These are phyloP conservation scores for Candolleomyces aberdarensis DNA, from an alignment of 768 basidiomycete genomes.

Conservation along the genomic window DNA sequence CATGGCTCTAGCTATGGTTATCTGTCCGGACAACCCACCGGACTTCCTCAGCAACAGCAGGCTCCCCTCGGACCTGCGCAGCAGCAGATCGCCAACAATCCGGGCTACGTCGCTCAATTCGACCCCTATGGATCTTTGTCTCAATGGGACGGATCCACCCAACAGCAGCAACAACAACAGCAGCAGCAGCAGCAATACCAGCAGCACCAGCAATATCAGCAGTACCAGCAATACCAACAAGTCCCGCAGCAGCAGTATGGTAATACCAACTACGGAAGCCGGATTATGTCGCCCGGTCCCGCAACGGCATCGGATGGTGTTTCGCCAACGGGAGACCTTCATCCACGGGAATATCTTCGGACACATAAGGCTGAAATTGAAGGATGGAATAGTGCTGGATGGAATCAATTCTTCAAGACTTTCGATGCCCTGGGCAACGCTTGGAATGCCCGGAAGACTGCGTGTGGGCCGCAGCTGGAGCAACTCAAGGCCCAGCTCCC, in stretches of 20 bases:
- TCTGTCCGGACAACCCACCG: conserved; percentile 28
- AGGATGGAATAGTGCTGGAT: conserved; percentile 64
- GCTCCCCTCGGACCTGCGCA: conserved; percentile 39
- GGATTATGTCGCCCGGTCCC: conserved; percentile 16
- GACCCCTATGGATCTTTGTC: conserved; percentile 49
- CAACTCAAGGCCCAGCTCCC: conserved; percentile 31
- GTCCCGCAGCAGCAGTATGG: conserved; percentile 11
- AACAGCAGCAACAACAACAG: conserved; percentile 13
- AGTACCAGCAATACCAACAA: conserved; percentile 12
- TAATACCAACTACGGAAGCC: conserved; percentile 8
- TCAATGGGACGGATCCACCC: conserved; percentile 37
- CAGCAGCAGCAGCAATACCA: conserved; percentile 17
- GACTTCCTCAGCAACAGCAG: conserved; percentile 24
- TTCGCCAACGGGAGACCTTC: conserved; percentile 40
- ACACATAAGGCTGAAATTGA: conserved; percentile 66
- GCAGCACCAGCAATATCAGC: conserved; percentile 14
- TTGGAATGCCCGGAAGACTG: conserved; percentile 60
- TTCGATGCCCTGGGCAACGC: conserved; percentile 65
- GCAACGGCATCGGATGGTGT: conserved; percentile 15
- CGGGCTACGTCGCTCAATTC: conserved; percentile 47
- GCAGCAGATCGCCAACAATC: conserved; percentile 45
- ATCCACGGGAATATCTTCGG: conserved; percentile 69
- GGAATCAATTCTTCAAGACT: conserved; percentile 64
- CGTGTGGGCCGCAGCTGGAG: conserved; percentile 45
- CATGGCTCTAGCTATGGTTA: conserved; percentile 40